Conservation (phyloP, 1,284 basidiomycete species). For the Limonomyces culmigenus region DNA sequence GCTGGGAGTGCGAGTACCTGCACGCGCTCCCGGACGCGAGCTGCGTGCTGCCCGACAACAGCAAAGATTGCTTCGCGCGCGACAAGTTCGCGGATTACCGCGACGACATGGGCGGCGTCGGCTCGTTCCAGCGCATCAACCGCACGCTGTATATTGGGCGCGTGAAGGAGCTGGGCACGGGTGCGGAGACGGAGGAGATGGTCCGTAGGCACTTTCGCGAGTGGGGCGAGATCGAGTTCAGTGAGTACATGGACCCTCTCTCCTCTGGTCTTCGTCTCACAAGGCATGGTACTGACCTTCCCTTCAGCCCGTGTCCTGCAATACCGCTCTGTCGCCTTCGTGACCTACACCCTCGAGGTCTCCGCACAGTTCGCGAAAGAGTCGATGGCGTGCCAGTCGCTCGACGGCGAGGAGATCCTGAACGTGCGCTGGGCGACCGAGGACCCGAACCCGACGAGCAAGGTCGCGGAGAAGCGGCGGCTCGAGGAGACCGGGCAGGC, state of each 20-base stretch:
- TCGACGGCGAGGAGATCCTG: conserved; percentile 95
- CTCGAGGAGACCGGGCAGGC: conserved; percentile 71
- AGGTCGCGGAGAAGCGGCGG: conserved; percentile 68
- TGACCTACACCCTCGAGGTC: conserved; percentile 81
- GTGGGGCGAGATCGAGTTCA: conserved; percentile 90
- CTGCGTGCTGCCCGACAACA: conserved; percentile 68
- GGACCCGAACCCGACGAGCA: conserved; percentile 84
- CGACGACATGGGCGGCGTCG: conserved; percentile 99
- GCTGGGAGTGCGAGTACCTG: conserved; percentile 91
- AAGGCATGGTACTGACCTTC: neutral
- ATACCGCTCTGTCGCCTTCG: conserved; percentile 92
- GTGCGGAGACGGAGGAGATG: conserved; percentile 79
- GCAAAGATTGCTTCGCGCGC: conserved; percentile 91
- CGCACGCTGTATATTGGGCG: conserved; percentile 90
- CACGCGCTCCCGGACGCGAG: conserved; percentile 69
- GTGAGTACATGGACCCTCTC: conserved; percentile 29
- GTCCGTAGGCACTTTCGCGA: conserved; percentile 88
- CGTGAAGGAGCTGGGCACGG: conserved; percentile 82
- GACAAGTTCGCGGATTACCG: conserved; percentile 96
- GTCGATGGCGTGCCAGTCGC: conserved; percentile 95
- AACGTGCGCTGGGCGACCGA: conserved; percentile 98
- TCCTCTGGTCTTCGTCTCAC: conserved; percentile 1
- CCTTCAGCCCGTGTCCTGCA: conserved; percentile 73
- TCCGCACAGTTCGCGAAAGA: conserved; percentile 96
- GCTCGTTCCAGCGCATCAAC: conserved; percentile 88